Evolutionary conservation across 805 yeast species (phyloP).

Genomic region (Pachysolen tannophilus): DNA sequence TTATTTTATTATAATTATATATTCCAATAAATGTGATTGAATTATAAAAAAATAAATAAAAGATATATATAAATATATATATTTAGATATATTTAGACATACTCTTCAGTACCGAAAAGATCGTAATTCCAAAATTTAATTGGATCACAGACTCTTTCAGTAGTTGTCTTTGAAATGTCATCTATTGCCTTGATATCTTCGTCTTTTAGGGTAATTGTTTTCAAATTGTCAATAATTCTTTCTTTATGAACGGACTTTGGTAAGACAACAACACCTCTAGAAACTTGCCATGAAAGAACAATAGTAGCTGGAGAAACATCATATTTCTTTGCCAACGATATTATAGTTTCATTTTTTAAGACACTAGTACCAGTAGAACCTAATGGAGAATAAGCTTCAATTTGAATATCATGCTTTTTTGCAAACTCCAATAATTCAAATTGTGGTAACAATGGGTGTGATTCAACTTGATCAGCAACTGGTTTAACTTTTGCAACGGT

Average conservation of each 20-base stretch:
- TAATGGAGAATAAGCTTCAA: conserved; percentile 76
- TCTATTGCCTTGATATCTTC: conserved; percentile 28
- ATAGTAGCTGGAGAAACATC: conserved; percentile 40
- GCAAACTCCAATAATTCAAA: conserved; percentile 45
- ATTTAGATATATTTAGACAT: no score
- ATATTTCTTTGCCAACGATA: conserved; percentile 34
- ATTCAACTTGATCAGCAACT: conserved; percentile 66
- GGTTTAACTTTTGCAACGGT: conserved; percentile 46
- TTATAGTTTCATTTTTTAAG: conserved; percentile 33
- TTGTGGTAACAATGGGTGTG: conserved; percentile 67
- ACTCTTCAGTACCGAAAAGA: conserved; percentile 4
- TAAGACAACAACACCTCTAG: conserved; percentile 46
- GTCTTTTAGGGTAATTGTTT: conserved; percentile 23
- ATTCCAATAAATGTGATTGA: no score
- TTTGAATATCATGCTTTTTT: conserved; percentile 40
- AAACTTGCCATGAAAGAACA: conserved; percentile 50
- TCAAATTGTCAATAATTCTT: conserved; percentile 33
- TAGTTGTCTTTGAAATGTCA: conserved; percentile 17
- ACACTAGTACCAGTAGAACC: conserved; percentile 54
- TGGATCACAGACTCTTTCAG: conserved; percentile 19
- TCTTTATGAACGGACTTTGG: conserved; percentile 39
- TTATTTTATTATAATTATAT: no score
- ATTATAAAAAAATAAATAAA: no score
- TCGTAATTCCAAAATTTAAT: conserved; percentile 6
- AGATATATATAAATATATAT: no score